phyloP scores from a whole-genome alignment of 2,329 filamentous ascomycete genomes.

The Beauveria scarabaeidicola region DNA sequence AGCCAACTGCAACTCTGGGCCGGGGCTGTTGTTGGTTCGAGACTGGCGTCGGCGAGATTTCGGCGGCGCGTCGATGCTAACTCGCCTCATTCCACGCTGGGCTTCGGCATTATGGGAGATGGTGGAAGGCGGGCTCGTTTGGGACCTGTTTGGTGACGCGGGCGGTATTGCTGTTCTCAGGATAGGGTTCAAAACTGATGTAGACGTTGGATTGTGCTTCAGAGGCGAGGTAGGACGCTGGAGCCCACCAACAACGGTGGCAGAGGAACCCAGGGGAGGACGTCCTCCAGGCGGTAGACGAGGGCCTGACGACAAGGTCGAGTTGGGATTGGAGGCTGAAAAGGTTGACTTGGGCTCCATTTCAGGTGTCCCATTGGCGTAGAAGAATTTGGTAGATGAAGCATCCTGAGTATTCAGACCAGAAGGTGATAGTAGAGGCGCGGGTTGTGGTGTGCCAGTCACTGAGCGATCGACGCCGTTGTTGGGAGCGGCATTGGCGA shows the following conservation, averaged over 20 bases:
- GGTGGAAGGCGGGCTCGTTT: conserved; percentile 29
- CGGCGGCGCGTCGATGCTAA: conserved; percentile 34
- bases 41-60: conserved; percentile 29
- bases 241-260: conserved; percentile 17
- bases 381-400: conserved; percentile 60
- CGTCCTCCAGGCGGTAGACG: conserved; percentile 31
- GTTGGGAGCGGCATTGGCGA: conserved; percentile 40
- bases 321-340: conserved; percentile 33
- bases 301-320: conserved; percentile 37
- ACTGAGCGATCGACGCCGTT: conserved; percentile 23
- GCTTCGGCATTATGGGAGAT: conserved; percentile 14
- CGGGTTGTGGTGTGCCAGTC: conserved; percentile 19
- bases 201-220: conserved; percentile 27
- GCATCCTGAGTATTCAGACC: conserved; percentile 28
- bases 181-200: conserved; percentile 16
- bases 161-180: conserved; percentile 17
- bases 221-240: conserved; percentile 44
- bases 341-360: conserved; percentile 26
- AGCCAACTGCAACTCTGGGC: conserved; percentile 28
- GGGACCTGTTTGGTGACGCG: conserved; percentile 20
- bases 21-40: conserved; percentile 31
- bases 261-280: conserved; percentile 26
- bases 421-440: conserved; percentile 25
- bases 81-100: conserved; percentile 27
- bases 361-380: conserved; percentile 59